Base-by-base conservation (phyloP, 2,329 filamentous ascomycete species). In the Exophiala alcalophila region DNA sequence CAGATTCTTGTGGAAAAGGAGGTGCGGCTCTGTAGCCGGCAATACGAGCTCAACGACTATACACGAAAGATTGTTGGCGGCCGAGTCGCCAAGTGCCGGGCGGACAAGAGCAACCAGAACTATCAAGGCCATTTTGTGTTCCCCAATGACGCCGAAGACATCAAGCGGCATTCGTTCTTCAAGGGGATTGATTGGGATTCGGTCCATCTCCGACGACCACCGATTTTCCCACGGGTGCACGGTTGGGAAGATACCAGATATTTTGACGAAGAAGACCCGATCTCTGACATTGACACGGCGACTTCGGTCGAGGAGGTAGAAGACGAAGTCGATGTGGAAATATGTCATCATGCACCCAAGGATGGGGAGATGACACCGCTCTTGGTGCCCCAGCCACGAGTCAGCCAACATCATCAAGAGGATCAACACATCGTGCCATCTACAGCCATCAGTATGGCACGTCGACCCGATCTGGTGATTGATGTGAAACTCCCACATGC, bases 111-210 rank as follows among this genome's bases (percentile, higher is more conserved):
- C 5, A 55, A 57, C 29, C 58, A 57, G 48, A 65, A 69, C 54
- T 65, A 71, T 47, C 65, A 65, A 42, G 69, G 73, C 20, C 72
- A 80, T 21, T 83, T 84, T 40, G 90, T 97, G 3, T 91, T 88
- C 57, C 72, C 85, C 0, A 77, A 92, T 49, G 90, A 94, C 58
- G 90, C 86, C 1, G 80, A 86, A 52, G 89, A 96, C 41, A 94
- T 97, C 70, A 96, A 94, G 62, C 67, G 74, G 3, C 92, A 97
- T 65, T 78, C 80, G 8, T 97, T 91, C 76, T 97, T 97, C 68
- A 75, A 74, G 43, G 79, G 80, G 35, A 78, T 94, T 11, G 76
- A 79, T 1, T 97, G 88, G 92, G 78, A 84, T 10, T 77, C 76
- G 1, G 65, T 95, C 11, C 84, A 92, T 57, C 66, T 76, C 23